phyloP scores from a whole-genome alignment of 352 stramenopile species.

The Pythium utonaiense region DNA sequence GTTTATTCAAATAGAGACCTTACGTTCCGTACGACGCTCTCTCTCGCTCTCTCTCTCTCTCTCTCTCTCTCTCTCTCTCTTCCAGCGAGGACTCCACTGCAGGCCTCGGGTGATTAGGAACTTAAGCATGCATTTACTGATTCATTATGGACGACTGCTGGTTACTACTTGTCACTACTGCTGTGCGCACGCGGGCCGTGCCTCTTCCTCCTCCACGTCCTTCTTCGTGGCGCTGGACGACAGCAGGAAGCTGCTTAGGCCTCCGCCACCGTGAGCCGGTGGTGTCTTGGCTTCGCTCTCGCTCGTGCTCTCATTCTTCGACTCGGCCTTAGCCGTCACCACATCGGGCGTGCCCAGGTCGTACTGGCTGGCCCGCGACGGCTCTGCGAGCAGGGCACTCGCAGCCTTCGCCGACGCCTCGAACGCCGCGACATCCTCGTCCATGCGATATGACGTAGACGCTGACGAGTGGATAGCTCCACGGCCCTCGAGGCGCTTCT shows the following conservation, averaged over 20 bases:
- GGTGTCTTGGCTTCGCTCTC: constrained; percentile 1
- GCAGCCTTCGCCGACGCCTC: constrained; percentile 16
- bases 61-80: too few relatives aligned
- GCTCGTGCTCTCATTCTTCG: background rate
- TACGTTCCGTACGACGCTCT: background rate
- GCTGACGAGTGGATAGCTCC: background rate
- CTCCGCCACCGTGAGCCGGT: background rate
- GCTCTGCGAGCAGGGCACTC: constrained; percentile 12
- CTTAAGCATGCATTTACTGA: background rate
- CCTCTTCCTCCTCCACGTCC: constrained; percentile 28
- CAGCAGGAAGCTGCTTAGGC: constrained; percentile 36
- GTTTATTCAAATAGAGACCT: constrained; percentile 20
- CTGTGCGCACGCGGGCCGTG: constrained; percentile 37
- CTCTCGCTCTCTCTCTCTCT: background rate
- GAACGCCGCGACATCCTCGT: constrained; percentile 18
- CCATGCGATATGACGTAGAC: constrained; percentile 1
- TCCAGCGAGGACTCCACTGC: too few relatives aligned
- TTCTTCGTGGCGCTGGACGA: constrained; percentile 24
- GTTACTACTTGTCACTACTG: constrained; percentile 28
- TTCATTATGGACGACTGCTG: background rate
- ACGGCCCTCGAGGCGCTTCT: constrained; percentile 39
- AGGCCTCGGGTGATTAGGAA: too few relatives aligned
- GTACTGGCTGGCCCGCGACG: constrained; percentile 8
- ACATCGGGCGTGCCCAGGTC: background rate
- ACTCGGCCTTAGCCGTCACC: background rate